These are phyloP conservation scores for Lachancea fermentati DNA, from an alignment of 805 yeast species.

Conservation along the genomic window DNA sequence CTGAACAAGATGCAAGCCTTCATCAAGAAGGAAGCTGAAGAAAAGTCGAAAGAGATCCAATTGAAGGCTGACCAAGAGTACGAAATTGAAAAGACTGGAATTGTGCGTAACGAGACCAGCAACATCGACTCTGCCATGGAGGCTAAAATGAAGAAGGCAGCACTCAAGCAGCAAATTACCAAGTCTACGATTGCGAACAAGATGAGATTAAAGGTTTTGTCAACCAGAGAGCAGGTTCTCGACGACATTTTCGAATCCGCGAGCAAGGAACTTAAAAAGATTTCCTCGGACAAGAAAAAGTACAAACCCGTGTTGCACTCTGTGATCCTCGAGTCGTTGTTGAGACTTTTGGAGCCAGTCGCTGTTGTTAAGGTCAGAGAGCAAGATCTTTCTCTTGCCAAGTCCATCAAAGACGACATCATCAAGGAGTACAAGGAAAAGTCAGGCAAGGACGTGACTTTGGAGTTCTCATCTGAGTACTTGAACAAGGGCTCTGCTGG, in stretches of 20 bases:
- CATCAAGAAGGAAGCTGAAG: constrained; percentile 98
- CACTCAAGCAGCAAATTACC: constrained; percentile 89
- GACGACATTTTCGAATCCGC: constrained; percentile 70
- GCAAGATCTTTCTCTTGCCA: constrained; percentile 36
- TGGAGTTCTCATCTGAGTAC: constrained; percentile 52
- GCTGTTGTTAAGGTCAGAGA: constrained; percentile 56
- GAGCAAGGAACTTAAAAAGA: constrained; percentile 50
- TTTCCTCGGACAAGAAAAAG: constrained; percentile 48
- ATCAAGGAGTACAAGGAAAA: constrained; percentile 56
- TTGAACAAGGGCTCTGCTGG: constrained; percentile 64
- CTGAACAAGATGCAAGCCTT: constrained; percentile 97
- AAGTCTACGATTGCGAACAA: constrained; percentile 94
- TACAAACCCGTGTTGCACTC: constrained; percentile 70
- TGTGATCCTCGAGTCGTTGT: constrained; percentile 71
- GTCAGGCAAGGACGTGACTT: constrained; percentile 51
- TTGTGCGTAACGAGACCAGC: constrained; percentile 88
- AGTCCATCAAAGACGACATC: constrained; percentile 44
- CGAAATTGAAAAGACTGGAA: constrained; percentile 93
- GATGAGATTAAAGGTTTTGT: constrained; percentile 84
- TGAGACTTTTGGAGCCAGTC: constrained; percentile 65
- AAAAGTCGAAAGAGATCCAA: constrained; percentile 92
- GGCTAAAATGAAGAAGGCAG: constrained; percentile 81
- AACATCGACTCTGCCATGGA: constrained; percentile 78
- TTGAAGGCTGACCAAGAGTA: constrained; percentile 98
- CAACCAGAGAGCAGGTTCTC: constrained; percentile 78